These are phyloP conservation scores for Phytophthora sojae DNA, from an alignment of 352 stramenopile species.

Conservation along the genomic window DNA sequence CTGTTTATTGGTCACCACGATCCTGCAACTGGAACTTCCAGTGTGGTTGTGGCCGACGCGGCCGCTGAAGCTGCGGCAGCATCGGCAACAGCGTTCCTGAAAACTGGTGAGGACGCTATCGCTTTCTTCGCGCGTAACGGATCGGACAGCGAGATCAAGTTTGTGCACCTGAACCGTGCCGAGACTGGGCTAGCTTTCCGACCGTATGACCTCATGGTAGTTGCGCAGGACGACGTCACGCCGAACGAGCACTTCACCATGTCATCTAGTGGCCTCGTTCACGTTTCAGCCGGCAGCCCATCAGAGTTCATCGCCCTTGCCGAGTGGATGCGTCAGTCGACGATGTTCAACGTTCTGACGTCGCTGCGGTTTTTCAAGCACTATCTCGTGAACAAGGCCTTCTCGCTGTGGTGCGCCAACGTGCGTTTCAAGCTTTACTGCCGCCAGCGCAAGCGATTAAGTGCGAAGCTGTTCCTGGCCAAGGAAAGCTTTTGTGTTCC, in stretches of 20 bases:
- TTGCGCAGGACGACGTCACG: constrained; percentile 79
- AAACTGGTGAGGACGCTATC: constrained; percentile 92
- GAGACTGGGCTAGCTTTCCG: constrained; percentile 77
- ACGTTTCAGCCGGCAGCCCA: constrained; percentile 73
- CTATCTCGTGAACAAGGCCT: constrained; percentile 94
- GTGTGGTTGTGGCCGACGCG: constrained; percentile 45
- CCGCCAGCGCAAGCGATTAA: constrained; percentile 88
- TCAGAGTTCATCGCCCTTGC: constrained; percentile 94
- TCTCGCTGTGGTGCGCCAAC: constrained; percentile 89
- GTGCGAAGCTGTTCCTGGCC: constrained; percentile 86
- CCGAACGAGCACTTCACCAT: constrained; percentile 92
- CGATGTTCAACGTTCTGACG: constrained; percentile 95
- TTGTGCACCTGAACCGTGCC: constrained; percentile 93
- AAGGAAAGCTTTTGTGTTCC: constrained; percentile 92
- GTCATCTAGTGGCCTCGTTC: constrained; percentile 85
- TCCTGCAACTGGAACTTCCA: constrained; percentile 48
- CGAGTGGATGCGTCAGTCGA: constrained; percentile 95
- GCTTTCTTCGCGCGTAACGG: constrained; percentile 95
- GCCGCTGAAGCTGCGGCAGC: constrained; percentile 61
- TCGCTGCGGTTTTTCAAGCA: constrained; percentile 95
- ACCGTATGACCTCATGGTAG: constrained; percentile 93
- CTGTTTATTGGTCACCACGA: constrained; percentile 62
- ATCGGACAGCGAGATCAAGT: constrained; percentile 93
- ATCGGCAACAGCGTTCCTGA: constrained; percentile 62
- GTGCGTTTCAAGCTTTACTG: constrained; percentile 93